These are phyloP conservation scores for Alopecurus myosuroides DNA, from an alignment of 176 grass and related monocot genomes.

Conservation along the genomic window DNA sequence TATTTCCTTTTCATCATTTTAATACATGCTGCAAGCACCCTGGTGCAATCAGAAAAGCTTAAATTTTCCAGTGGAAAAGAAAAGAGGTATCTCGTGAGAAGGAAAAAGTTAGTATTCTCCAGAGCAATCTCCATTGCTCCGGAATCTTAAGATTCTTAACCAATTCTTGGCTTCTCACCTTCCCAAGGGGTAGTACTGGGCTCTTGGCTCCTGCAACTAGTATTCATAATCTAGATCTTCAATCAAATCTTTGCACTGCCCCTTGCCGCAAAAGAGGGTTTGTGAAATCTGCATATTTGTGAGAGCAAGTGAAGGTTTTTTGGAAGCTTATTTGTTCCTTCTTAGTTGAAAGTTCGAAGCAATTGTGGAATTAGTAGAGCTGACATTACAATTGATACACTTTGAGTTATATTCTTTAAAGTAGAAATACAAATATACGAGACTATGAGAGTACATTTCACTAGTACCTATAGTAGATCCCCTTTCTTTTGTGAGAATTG, in stretches of 20 bases:
- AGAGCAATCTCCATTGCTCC: constrained; percentile 39
- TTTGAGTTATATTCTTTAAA: not conserved
- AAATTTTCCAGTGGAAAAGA: constrained; percentile 19
- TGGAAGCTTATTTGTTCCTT: not conserved
- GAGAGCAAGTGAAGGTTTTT: not conserved
- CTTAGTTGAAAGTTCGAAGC: too few relatives aligned
- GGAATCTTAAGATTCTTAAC: constrained; percentile 36
- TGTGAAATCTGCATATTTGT: not conserved
- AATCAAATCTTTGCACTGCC: not conserved
- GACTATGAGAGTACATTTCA: constrained; percentile 24
- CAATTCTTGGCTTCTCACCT: constrained; percentile 28
- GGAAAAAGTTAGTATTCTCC: constrained; percentile 25
- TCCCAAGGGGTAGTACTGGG: constrained; percentile 17
- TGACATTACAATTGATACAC: not conserved
- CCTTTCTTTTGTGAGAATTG: too few relatives aligned
- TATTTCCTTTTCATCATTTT: not conserved
- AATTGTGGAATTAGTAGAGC: too few relatives aligned
- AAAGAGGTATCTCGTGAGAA: not conserved
- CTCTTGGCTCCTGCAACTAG: constrained; percentile 10
- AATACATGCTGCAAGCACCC: constrained; percentile 31
- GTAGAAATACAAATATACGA: not conserved
- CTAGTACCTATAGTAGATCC: not conserved
- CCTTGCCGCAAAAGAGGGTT: not conserved
- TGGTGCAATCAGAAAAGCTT: not conserved
- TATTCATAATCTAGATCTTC: not conserved